Evolutionary conservation across 2,329 filamentous ascomycete genomes (phyloP).

Genomic region (Capronia americana): DNA sequence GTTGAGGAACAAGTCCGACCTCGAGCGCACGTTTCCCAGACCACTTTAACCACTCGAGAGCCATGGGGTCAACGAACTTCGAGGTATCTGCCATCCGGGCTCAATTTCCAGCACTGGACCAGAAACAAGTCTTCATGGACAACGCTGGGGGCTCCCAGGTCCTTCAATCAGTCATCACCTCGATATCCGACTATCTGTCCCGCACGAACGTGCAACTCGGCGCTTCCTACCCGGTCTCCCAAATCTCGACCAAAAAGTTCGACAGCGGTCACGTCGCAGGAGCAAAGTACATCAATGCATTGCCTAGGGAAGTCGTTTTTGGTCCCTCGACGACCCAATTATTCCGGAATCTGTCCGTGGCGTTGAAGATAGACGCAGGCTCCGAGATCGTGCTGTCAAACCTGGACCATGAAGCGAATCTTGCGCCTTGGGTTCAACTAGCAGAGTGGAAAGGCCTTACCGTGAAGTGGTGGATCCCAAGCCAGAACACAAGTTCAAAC

Average conservation of each 20-base stretch:
- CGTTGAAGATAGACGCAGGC: constrained; percentile 60
- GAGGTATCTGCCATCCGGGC: constrained; percentile 63
- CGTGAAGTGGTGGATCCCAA: constrained; percentile 73
- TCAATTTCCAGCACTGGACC: constrained; percentile 71
- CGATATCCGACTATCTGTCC: constrained; percentile 69
- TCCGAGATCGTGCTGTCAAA: constrained; percentile 74
- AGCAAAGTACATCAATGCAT: constrained; percentile 73
- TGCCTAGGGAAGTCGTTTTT: constrained; percentile 71
- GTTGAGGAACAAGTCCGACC: neutral
- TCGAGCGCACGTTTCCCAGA: neutral
- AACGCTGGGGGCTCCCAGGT: constrained; percentile 79
- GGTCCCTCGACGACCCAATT: constrained; percentile 78
- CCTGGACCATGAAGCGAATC: constrained; percentile 79
- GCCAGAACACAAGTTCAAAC: constrained; percentile 60
- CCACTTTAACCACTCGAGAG: neutral
- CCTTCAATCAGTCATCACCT: constrained; percentile 69
- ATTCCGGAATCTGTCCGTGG: constrained; percentile 71
- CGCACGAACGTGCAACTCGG: constrained; percentile 77
- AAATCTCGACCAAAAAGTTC: constrained; percentile 66
- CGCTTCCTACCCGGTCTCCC: constrained; percentile 68
- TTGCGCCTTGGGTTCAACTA: constrained; percentile 74
- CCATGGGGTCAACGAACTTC: constrained; percentile 48
- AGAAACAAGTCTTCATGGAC: constrained; percentile 75
- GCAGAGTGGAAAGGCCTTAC: constrained; percentile 65
- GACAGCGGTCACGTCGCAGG: constrained; percentile 67